phyloP scores from a whole-genome alignment of 495 filamentous ascomycete species.

The Ramalina intermedia region DNA sequence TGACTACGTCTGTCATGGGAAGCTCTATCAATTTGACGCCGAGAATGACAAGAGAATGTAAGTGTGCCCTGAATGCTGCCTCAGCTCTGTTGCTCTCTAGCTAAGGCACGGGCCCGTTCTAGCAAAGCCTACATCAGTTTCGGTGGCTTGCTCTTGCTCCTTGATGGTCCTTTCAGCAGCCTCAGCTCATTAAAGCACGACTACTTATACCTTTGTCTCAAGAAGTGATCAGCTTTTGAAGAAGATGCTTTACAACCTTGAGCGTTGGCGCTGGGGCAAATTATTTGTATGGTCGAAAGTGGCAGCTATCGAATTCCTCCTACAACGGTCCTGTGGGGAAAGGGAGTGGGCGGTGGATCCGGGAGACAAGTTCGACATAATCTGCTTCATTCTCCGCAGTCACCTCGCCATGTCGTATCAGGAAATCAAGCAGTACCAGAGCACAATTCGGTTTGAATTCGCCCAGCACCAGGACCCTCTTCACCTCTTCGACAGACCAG shows the following conservation, averaged over 20 bases:
- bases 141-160: constrained; percentile 73
- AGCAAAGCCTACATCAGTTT: constrained; percentile 91
- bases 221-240: constrained; percentile 46
- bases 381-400: constrained; percentile 70
- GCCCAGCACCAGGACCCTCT: constrained; percentile 51
- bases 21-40: constrained; percentile 95
- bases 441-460: constrained; percentile 94
- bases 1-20: constrained; percentile 95
- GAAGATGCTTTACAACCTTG: not conserved
- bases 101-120: not conserved
- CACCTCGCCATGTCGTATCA: constrained; percentile 70
- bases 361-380: constrained; percentile 59
- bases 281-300: not conserved
- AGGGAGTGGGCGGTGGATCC: constrained; percentile 66
- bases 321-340: constrained; percentile 49
- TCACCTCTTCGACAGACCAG: constrained; percentile 57
- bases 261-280: constrained; percentile 21
- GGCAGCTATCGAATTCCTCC: constrained; percentile 10
- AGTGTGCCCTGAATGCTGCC: constrained; percentile 20
- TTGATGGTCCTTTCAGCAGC: constrained; percentile 93
- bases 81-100: too few species aligned
- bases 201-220: constrained; percentile 81
- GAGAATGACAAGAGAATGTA: constrained; percentile 73
- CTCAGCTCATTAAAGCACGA: constrained; percentile 80
- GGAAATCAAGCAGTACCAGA: constrained; percentile 74